Evolutionary conservation across 208 protist genomes (phyloP), one percentile per base, ranked within the genome.

Genomic region (Trichomonas gallinae): DNA sequence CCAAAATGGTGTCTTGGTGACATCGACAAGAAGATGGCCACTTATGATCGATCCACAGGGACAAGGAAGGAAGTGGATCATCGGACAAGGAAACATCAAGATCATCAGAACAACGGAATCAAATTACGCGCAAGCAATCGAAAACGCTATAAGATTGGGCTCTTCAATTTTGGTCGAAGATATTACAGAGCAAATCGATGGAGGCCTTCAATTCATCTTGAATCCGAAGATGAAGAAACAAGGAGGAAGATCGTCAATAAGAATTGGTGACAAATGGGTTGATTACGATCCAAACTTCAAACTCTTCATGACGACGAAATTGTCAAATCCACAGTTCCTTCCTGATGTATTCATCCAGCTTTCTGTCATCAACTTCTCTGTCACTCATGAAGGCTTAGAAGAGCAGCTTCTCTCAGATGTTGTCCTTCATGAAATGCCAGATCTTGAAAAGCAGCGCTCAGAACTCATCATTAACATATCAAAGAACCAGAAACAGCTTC

Each of bases 31-130:
- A 96, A 99, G 99, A 97, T 99, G 99, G 99, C 99, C 99, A 93
- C 97, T 99, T 82, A 98, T 99, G 96, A 99, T 99, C 96, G 99
- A 99, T 97, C 99, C 99, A 38, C 99, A 99, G 98, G 97, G 99
- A 48, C 99, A 99, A 98, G 99, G 98, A 72, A 98, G 99, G 96
- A 98, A 98, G 96, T 99, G 99, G 99, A 99, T 99, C 96, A 98
- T 93, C 38, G 87, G 63, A 45, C 48, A 96, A 40, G 88, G 91
- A 63, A 46, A 58, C 23, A 17, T 89, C 26, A 93, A 96, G 72
- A 46, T 49, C n/a, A 40, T 96, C n/a, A 82, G 96, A 88, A 48
- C 23, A 38, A 83, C 45, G 40, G 97, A 99, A 40, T 96, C 98
- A 81, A 99, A 98, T 96, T 98, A 98, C 98, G 98, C 99, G 97